Evolutionary conservation across 352 stramenopile species (phyloP).

Genomic region (Pythium phragmitis): DNA sequence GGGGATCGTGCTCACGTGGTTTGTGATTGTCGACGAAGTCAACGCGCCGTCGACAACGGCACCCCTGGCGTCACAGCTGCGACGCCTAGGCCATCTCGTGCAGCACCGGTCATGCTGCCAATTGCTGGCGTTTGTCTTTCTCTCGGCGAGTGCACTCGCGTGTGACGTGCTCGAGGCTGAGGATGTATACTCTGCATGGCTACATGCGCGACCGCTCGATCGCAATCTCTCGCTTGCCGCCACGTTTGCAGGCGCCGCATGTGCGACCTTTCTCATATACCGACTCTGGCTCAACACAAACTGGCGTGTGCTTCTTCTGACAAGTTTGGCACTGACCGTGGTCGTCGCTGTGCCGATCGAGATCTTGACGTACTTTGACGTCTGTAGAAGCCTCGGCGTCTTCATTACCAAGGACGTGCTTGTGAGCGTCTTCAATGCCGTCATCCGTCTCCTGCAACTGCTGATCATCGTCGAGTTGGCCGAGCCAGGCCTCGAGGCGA

Average conservation of each 20-base stretch:
- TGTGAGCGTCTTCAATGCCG: constrained; percentile 1
- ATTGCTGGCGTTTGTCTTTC: constrained; percentile 23
- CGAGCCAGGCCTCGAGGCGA: constrained; percentile 22
- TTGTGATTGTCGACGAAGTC: constrained; percentile 17
- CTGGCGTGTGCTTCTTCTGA: constrained; percentile 15
- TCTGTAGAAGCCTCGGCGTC: constrained; percentile 14
- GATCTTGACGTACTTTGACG: constrained; percentile 19
- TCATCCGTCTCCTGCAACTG: constrained; percentile 11
- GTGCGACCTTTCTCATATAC: constrained; percentile 2
- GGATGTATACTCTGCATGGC: constrained; percentile 11
- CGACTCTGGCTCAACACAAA: constrained; percentile 24
- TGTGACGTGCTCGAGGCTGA: constrained; percentile 1
- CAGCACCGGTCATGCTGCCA: constrained; percentile 16
- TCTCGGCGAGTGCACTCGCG: background rate
- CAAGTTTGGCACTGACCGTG: constrained; percentile 9
- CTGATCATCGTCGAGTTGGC: constrained; percentile 24
- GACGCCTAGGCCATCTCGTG: constrained; percentile 12
- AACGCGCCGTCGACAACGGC: background rate
- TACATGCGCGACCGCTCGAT: background rate
- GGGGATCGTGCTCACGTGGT: constrained; percentile 16
- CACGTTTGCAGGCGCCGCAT: background rate
- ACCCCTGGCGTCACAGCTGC: constrained; percentile 9
- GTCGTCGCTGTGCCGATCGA: constrained; percentile 11
- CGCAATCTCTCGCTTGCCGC: constrained; percentile 5
- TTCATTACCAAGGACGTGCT: constrained; percentile 13